Evolutionary conservation across 129 eudicot species (phyloP).

Genomic region (carrot (Daucus carota)): DH1_v3.0 NC_030389.2:1758501-1759000

Average conservation of each 20-base stretch:
- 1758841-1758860: neutral
- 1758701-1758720: neutral
- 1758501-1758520: neutral
- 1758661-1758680: neutral
- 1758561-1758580: neutral
- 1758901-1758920: neutral
- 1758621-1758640: neutral
- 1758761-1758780: neutral
- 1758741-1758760: neutral
- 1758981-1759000: neutral
- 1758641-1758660: neutral
- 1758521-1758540: neutral
- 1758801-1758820: neutral
- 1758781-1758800: neutral
- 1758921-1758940: neutral
- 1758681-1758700: neutral
- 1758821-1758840: neutral
- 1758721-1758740: neutral
- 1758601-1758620: neutral
- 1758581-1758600: neutral
- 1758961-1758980: neutral
- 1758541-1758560: neutral
- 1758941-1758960: neutral
- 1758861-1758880: constrained; percentile 1
- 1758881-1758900: neutral